phyloP scores from a whole-genome alignment of 2,329 filamentous ascomycete genomes.

The Arthroderma sp. region DNA sequence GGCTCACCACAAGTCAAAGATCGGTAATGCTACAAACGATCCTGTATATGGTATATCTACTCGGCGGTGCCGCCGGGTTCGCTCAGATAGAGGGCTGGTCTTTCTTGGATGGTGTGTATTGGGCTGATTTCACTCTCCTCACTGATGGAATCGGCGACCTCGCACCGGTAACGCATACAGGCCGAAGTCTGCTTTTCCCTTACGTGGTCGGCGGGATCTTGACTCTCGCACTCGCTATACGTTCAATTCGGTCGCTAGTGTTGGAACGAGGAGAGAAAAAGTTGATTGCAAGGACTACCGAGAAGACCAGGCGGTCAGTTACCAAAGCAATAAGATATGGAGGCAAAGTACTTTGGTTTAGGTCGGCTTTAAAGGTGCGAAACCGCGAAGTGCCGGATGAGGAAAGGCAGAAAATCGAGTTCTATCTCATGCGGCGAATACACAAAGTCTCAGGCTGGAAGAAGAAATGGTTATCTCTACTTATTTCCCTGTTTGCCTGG shows the following conservation, averaged over 20 bases:
- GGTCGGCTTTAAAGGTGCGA: constrained; percentile 5
- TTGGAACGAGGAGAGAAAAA: constrained; percentile 27
- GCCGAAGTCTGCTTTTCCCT: constrained; percentile 22
- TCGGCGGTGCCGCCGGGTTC: constrained; percentile 27
- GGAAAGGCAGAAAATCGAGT: constrained; percentile 21
- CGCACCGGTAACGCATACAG: constrained; percentile 20
- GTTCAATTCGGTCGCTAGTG: constrained; percentile 24
- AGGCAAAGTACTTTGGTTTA: constrained; percentile 5
- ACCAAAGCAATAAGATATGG: constrained; percentile 15
- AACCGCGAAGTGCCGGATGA: constrained; percentile 11
- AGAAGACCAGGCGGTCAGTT: constrained; percentile 21
- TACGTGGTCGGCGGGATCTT: constrained; percentile 24
- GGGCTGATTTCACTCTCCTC: constrained; percentile 22
- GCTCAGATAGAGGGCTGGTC: constrained; percentile 23
- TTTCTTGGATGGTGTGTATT: constrained; percentile 24
- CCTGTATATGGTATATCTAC: constrained; percentile 26
- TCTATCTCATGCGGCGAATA: constrained; percentile 35
- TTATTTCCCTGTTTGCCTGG: constrained; percentile 25
- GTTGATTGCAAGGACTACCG: constrained; percentile 21
- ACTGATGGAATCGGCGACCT: constrained; percentile 25
- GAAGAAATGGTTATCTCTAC: constrained; percentile 30
- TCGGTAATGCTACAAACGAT: constrained; percentile 38
- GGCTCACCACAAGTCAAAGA: constrained; percentile 42
- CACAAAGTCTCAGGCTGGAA: constrained; percentile 29
- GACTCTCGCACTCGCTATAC: constrained; percentile 22